Conservation (phyloP, 2,329 filamentous ascomycete genomes). For the Trichoderma sp. region DNA sequence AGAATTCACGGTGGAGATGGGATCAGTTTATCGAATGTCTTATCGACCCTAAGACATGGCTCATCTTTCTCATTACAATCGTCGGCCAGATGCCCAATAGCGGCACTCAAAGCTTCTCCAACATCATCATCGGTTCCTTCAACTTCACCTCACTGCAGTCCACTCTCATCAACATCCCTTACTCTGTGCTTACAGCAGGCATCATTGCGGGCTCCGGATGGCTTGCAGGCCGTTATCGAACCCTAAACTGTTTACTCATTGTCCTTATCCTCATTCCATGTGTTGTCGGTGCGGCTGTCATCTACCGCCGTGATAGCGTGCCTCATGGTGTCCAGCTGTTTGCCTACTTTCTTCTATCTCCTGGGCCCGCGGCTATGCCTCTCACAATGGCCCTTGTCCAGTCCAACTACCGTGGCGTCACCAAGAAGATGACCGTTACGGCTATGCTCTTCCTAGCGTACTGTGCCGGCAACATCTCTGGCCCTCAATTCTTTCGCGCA, state of each 20-base stretch:
- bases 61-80: slow-evolving; percentile 53
- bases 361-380: slow-evolving; percentile 53
- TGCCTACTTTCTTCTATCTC: slow-evolving; percentile 56
- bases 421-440: slow-evolving; percentile 60
- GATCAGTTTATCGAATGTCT: slow-evolving; percentile 54
- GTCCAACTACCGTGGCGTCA: slow-evolving; percentile 55
- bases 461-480: slow-evolving; percentile 55
- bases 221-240: slow-evolving; percentile 51
- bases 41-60: slow-evolving; percentile 58
- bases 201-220: slow-evolving; percentile 50
- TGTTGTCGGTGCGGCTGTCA: slow-evolving; percentile 52
- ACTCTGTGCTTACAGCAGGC: slow-evolving; percentile 50
- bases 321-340: slow-evolving; percentile 48
- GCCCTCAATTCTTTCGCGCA: slow-evolving; percentile 54
- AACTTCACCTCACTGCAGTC: slow-evolving; percentile 55
- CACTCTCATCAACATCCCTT: slow-evolving; percentile 58
- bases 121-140: slow-evolving; percentile 55
- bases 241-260: slow-evolving; percentile 52
- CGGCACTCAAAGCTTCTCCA: slow-evolving; percentile 58
- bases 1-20: slow-evolving; percentile 48
- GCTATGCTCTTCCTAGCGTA: slow-evolving; percentile 55
- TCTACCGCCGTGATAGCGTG: slow-evolving; percentile 46
- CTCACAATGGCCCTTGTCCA: slow-evolving; percentile 55
- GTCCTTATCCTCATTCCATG: slow-evolving; percentile 49
- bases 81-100: slow-evolving; percentile 61